Base-by-base conservation (phyloP, 2,329 filamentous ascomycete genomes). In the Alternaria atra region DNA sequence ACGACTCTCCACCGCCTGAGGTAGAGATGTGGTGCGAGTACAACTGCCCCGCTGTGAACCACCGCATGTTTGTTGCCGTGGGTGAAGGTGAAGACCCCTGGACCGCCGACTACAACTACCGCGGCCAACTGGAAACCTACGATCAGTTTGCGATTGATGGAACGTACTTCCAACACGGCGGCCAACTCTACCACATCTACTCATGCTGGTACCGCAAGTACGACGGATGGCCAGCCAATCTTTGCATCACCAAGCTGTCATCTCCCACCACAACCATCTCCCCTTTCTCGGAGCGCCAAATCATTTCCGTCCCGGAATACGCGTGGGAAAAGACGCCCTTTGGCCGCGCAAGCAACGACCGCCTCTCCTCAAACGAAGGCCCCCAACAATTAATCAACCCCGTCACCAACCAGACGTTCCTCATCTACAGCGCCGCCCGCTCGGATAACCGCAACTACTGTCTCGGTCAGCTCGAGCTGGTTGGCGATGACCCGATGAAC, bases 131-230 rank as follows among this genome's bases (percentile, higher is more conserved):
- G 17, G 74, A 85, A 64, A 85, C 83, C 0, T 85, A 80, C 64
- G 78, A 85, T 62, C 83, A 85, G 60, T 85, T 85, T 64, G 82
- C 83, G 23, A 85, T 85, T 60, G 83, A 85, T 56, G 84, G 83
- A 0, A 85, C 83, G 0, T 85, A 85, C 70, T 84, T 85, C 68
- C 74, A 79, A 58, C 80, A 85, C 67, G 63, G 60, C 35, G 57
- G 53, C 60, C 69, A 55, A 63, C 63, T 80, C 3, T 80, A 80
- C 47, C 78, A 80, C 61, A 74, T 80, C 51, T 80, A 80, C 63
- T 76, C 71, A 9, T 80, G 78, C 61, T 80, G 78, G 78, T 77
- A 79, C 60, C 74, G 72, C n/a, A 71, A 78, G 17, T 84, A 83
- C 66, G 79, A 80, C 37, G 80, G 76, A 48, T 85, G 83, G 83